Percentiles rank a stretch among this genome's conserved stretches.
Evolutionary conservation across 768 basidiomycete genomes (phyloP).

Genomic region (Boletus rubescentipes): DNA sequence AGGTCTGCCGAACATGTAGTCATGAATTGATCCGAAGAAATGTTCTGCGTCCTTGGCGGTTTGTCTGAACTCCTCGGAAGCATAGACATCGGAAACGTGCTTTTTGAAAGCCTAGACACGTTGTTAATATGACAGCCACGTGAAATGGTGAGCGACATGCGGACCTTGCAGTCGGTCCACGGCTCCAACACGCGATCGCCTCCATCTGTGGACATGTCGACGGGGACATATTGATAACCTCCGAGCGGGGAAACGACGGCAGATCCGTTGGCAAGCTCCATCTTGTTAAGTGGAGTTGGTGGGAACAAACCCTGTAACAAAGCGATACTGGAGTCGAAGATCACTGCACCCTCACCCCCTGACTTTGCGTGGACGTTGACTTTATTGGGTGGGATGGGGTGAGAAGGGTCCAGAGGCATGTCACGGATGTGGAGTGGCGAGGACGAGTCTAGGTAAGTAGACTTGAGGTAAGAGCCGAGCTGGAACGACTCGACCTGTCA

Average conservation of each 20-base stretch:
- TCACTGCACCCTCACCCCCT: slow-evolving; percentile 75
- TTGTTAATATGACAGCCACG: slow-evolving; percentile 30
- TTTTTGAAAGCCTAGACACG: slow-evolving; percentile 56
- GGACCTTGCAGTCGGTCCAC: slow-evolving; percentile 64
- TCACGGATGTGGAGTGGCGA: slow-evolving; percentile 68
- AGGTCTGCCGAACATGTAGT: slow-evolving; percentile 69
- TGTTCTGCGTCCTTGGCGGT: slow-evolving; percentile 53
- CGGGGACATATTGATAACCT: slow-evolving; percentile 86
- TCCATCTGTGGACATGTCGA: slow-evolving; percentile 45
- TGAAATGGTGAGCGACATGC: slow-evolving; percentile 34
- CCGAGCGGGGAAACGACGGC: slow-evolving; percentile 71
- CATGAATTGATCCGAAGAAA: slow-evolving; percentile 63
- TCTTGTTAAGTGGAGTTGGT: slow-evolving; percentile 65
- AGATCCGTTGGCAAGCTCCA: slow-evolving; percentile 75
- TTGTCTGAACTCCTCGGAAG: slow-evolving; percentile 62
- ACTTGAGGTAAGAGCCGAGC: slow-evolving; percentile 60
- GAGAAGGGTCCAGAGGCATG: slow-evolving; percentile 56
- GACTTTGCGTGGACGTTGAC: slow-evolving; percentile 78
- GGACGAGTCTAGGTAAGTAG: slow-evolving; percentile 62
- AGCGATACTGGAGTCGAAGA: slow-evolving; percentile 82
- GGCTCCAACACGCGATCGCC: slow-evolving; percentile 80
- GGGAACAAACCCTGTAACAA: slow-evolving; percentile 84
- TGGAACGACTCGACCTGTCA: slow-evolving; percentile 62
- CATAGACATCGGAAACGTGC: slow-evolving; percentile 61
- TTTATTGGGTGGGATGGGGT: slow-evolving; percentile 63